Conservation (phyloP, 768 basidiomycete species). For the Royoungia palumana region DNA sequence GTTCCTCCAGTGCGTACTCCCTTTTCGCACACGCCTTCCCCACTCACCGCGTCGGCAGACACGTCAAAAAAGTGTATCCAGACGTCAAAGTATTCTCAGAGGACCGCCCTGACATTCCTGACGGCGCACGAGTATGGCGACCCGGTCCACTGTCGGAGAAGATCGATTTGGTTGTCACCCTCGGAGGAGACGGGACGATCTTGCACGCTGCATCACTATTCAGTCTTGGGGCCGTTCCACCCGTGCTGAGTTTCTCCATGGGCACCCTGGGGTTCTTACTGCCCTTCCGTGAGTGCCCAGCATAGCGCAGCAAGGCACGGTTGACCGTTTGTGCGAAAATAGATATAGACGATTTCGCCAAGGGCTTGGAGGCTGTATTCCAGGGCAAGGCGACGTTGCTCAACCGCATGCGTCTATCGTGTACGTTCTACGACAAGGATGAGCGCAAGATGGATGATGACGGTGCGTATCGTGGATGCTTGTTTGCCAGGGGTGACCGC, state of each 20-base stretch:
- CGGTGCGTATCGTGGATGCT: conserved; percentile 39
- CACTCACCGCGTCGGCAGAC: conserved; percentile 35
- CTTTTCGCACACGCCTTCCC: neutral
- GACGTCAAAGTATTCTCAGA: conserved; percentile 64
- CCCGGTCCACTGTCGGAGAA: conserved; percentile 50
- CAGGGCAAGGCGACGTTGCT: conserved; percentile 77
- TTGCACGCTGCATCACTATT: conserved; percentile 91
- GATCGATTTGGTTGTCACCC: conserved; percentile 84
- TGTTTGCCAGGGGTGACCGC: neutral
- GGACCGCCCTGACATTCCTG: conserved; percentile 61
- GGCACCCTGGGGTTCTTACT: conserved; percentile 91
- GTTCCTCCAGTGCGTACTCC: conserved; percentile 55
- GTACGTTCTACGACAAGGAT: conserved; percentile 66
- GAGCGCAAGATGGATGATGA: conserved; percentile 56
- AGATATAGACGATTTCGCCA: conserved; percentile 89
- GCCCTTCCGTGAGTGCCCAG: conserved; percentile 73
- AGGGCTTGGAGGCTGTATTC: conserved; percentile 77
- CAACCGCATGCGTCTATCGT: conserved; percentile 87
- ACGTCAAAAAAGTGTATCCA: conserved; percentile 55
- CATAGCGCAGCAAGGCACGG: neutral
- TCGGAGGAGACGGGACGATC: conserved; percentile 95
- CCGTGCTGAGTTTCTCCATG: conserved; percentile 63
- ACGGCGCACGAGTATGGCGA: conserved; percentile 62
- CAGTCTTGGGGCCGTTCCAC: conserved; percentile 86
- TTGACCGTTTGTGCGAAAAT: conserved; percentile 5